Conservation (phyloP, 2,329 filamentous ascomycete species). For the Parastagonospora avenae region DNA sequence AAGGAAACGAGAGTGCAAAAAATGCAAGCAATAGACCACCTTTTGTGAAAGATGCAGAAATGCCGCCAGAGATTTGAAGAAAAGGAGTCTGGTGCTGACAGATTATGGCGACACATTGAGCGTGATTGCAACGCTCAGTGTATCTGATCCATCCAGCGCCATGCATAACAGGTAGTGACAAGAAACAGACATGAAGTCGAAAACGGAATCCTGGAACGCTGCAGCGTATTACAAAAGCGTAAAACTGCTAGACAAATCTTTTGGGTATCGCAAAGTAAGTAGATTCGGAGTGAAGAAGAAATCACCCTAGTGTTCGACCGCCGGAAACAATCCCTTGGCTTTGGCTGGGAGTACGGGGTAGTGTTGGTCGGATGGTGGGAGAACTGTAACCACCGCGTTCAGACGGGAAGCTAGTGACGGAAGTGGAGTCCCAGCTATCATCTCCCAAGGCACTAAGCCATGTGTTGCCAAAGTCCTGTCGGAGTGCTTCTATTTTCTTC, state of each 20-base stretch:
- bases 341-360: conserved; percentile 44
- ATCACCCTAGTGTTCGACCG: conserved; percentile 46
- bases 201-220: conserved; percentile 3
- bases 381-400: conserved; percentile 36
- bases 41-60: conserved; percentile 28
- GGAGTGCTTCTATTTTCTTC: conserved; percentile 84
- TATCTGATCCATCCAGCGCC: conserved; percentile 36
- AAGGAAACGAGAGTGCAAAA: conserved; percentile 11
- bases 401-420: conserved; percentile 38
- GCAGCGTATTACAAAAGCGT: conserved; percentile 4
- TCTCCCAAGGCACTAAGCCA: conserved; percentile 89
- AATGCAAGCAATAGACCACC: conserved; percentile 38
- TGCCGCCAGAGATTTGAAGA: conserved; percentile 26
- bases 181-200: conserved; percentile 12
- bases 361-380: conserved; percentile 36
- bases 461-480: conserved; percentile 81
- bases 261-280: conserved; percentile 45
- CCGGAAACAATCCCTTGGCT: conserved; percentile 48
- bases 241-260: conserved; percentile 28
- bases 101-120: conserved; percentile 37
- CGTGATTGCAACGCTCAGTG: conserved; percentile 31
- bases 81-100: conserved; percentile 10
- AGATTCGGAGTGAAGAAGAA: conserved; percentile 17
- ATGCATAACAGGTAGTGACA: conserved; percentile 22
- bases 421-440: conserved; percentile 61